Percentiles rank a stretch among this genome's conserved stretches.
Conservation (phyloP, 1,284 basidiomycete species). For the Pisolithus thermaeus region DNA sequence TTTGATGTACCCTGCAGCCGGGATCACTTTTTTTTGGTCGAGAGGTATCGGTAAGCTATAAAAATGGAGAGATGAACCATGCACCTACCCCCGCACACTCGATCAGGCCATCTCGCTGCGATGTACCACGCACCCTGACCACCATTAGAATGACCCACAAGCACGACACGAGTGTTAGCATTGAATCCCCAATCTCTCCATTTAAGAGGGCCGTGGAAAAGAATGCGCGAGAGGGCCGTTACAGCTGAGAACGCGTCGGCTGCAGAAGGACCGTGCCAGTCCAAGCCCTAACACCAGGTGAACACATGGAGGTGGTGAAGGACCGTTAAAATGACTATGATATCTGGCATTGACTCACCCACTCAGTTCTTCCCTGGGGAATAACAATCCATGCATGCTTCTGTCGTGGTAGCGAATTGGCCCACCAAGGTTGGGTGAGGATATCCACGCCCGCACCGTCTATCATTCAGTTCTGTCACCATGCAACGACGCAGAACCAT, state of each 20-base stretch:
- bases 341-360: conserved; percentile 40
- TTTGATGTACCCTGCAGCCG: conserved; percentile 76
- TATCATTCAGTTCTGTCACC: conserved; percentile 19
- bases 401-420: conserved; percentile 52
- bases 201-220: conserved; percentile 25
- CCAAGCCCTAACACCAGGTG: conserved; percentile 54
- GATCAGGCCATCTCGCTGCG: conserved; percentile 71
- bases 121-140: conserved; percentile 87
- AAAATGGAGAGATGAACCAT: neutral
- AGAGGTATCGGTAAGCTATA: conserved; percentile 8
- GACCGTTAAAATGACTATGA: neutral
- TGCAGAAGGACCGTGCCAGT: conserved; percentile 78
- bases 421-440: conserved; percentile 49
- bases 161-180: conserved; percentile 40
- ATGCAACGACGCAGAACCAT: neutral
- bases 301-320: neutral
- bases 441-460: conserved; percentile 81
- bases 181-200: conserved; percentile 42
- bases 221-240: conserved; percentile 46
- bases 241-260: conserved; percentile 55
- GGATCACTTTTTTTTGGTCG: conserved; percentile 41
- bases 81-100: conserved; percentile 55
- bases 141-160: conserved; percentile 90
- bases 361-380: conserved; percentile 68
- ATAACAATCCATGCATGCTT: conserved; percentile 63